Base-by-base conservation (phyloP, 2,329 filamentous ascomycete genomes). In the Stachybotrys echinatus region DNA sequence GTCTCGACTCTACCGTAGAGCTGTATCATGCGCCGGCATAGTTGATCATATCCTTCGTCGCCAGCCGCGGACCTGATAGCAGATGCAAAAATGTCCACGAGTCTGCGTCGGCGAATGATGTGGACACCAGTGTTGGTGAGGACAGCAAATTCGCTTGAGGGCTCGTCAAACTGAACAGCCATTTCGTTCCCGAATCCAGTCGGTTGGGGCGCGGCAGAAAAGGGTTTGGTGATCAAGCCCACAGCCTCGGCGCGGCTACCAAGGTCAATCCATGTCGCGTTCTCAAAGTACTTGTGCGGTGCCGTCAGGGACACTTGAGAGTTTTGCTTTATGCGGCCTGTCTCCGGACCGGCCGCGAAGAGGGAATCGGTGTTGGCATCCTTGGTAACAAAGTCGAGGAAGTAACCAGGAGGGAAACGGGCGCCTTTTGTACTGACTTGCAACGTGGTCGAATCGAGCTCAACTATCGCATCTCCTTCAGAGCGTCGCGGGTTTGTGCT, bases 101-200 rank as follows among this genome's bases (percentile, higher is more conserved):
- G 77, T 49, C 94, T 80, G 61, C 90, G 81, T 46, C 94, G 79
- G 49, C 90, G 85, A 48, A 97, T 82, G 7, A 95, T 80, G 60
- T 96, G 90, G 48, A 99, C 83, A 3, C 94, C 94, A 14, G 83
- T 90, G 59, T 94, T 95, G 27, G 94, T 97, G 48, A 99, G 77
- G 44, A 99, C 83, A 1, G 92, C 94, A 55, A 97, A 84, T 63
- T 99, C 92, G 47, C 87, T 84, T 0, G 87, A 80, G 0, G 84
- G 76, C 52, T 88, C 79, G 61, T 99, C 94, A 59, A 94, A 99
- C 60, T 99, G 95, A n/a, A 95, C 87, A 2, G 94, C 90, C 50
- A 97, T 75, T 69, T 99, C 94, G 59, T 99, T 99, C 12, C 92
- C 92, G 61, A 96, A 97, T 0, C 92, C 92, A 20, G 83, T 65